Evolutionary conservation across 2,329 filamentous ascomycete species (phyloP).

Genomic region (Aspergillus candidus): DNA sequence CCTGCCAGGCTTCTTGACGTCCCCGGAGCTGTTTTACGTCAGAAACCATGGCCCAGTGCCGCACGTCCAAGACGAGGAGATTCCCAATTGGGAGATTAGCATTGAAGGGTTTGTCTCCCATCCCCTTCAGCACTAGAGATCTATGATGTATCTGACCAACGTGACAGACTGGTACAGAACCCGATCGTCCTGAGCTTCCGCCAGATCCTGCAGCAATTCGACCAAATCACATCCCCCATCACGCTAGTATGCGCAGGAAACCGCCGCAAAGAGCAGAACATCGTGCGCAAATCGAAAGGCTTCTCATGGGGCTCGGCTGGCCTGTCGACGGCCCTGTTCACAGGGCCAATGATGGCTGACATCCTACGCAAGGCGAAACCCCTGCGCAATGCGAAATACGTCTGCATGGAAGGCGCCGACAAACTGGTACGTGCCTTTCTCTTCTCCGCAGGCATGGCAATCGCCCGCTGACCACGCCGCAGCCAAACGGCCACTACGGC

Average conservation of each 20-base stretch:
- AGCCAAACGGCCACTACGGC: conserved; percentile 82
- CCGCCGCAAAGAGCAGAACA: conserved; percentile 85
- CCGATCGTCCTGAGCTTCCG: conserved; percentile 66
- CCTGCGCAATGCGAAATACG: conserved; percentile 64
- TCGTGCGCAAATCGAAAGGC: conserved; percentile 82
- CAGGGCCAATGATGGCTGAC: conserved; percentile 69
- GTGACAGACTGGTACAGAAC: conserved; percentile 61
- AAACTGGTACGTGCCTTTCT: conserved; percentile 50
- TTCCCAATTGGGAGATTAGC: conserved; percentile 73
- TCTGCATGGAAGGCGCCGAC: conserved; percentile 89
- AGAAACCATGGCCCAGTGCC: conserved; percentile 85
- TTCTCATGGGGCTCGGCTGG: conserved; percentile 92
- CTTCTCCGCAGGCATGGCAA: neutral
- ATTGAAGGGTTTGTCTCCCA: conserved; percentile 58
- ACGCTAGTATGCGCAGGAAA: conserved; percentile 92
- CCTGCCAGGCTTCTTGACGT: conserved; percentile 70
- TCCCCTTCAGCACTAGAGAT: neutral
- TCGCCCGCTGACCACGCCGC: conserved; percentile 8
- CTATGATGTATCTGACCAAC: conserved; percentile 5
- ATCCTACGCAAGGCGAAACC: conserved; percentile 64
- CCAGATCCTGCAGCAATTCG: conserved; percentile 66
- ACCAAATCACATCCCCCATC: conserved; percentile 77
- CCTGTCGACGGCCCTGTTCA: conserved; percentile 81
- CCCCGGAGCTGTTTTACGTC: conserved; percentile 83
- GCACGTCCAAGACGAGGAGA: conserved; percentile 62